phyloP scores from a whole-genome alignment of 208 protist species.

The Angomonas deanei region DNA sequence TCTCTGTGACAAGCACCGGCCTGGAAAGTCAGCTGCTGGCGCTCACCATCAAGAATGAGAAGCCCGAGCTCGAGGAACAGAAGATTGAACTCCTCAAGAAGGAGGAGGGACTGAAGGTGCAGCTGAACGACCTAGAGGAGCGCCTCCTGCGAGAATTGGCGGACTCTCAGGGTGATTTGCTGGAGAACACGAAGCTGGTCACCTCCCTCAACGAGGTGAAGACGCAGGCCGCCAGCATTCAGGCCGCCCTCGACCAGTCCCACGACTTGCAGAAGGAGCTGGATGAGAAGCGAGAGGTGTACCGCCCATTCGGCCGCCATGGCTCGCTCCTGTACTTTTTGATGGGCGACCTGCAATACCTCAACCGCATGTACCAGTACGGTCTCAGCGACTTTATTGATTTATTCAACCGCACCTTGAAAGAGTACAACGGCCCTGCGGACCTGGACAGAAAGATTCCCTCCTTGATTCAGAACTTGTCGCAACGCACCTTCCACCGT shows the following conservation, averaged over 20 bases:
- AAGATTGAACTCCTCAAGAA: slow-evolving; percentile 91
- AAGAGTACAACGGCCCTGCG: slow-evolving; percentile 30
- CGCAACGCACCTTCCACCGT: slow-evolving; percentile 58
- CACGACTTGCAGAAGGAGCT: slow-evolving; percentile 86
- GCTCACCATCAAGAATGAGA: slow-evolving; percentile 93
- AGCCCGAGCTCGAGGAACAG: slow-evolving; percentile 94
- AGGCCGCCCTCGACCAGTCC: slow-evolving; percentile 78
- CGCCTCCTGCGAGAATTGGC: slow-evolving; percentile 91
- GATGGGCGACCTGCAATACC: slow-evolving; percentile 76
- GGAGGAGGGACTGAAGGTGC: slow-evolving; percentile 94
- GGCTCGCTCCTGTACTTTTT: slow-evolving; percentile 92
- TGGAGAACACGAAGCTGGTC: slow-evolving; percentile 95
- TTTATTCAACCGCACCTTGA: slow-evolving; percentile 67
- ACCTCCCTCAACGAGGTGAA: slow-evolving; percentile 93
- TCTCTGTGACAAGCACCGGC: slow-evolving; percentile 93
- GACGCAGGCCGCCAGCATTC: slow-evolving; percentile 80
- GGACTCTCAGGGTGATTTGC: slow-evolving; percentile 88
- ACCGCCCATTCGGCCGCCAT: slow-evolving; percentile 85
- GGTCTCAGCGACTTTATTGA: slow-evolving; percentile 88
- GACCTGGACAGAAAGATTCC: slow-evolving; percentile 48
- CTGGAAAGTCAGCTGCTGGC: slow-evolving; percentile 96
- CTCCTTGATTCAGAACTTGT: slow-evolving; percentile 46
- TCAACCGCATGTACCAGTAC: slow-evolving; percentile 98
- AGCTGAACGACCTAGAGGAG: slow-evolving; percentile 92
- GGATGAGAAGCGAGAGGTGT: slow-evolving; percentile 93